Percentiles rank a stretch among this genome's conserved stretches.
These are phyloP conservation scores for Carex arenaria DNA, from an alignment of 202 grass and related monocot species.

Conservation along the genomic window DNA sequence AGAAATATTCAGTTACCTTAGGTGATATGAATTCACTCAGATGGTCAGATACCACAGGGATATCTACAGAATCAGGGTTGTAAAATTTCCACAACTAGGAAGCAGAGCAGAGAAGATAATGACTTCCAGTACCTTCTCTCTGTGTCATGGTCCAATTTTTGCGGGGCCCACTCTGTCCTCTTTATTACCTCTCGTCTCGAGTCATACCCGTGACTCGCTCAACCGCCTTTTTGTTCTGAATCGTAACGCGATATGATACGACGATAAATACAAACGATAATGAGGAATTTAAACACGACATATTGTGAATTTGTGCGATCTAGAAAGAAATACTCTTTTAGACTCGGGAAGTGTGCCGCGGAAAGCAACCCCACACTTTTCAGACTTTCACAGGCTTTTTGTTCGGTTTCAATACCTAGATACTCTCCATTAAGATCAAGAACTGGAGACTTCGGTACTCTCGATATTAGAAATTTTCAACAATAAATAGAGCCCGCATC, in stretches of 20 bases:
- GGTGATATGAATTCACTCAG: too few relatives aligned
- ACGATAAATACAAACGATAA: neutral
- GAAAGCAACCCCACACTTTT: slow-evolving; percentile 4
- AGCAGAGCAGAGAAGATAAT: neutral
- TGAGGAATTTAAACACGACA: neutral
- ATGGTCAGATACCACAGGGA: too few relatives aligned
- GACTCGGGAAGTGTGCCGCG: neutral
- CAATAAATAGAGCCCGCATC: too few relatives aligned
- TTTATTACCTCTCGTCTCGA: neutral
- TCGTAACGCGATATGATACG: neutral
- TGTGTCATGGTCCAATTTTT: neutral
- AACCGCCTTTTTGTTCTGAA: too few relatives aligned
- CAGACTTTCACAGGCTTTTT: neutral
- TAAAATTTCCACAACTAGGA: neutral
- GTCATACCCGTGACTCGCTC: too few relatives aligned
- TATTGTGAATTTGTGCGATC: neutral
- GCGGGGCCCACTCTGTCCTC: neutral
- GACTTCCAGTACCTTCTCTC: neutral
- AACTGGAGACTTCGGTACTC: neutral
- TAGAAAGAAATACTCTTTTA: neutral
- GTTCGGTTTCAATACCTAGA: neutral
- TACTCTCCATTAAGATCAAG: neutral
- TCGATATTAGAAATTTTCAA: too few relatives aligned
- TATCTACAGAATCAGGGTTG: neutral
- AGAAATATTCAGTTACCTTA: too few relatives aligned